These are phyloP conservation scores for Hypholoma sublateritium DNA, from an alignment of 768 basidiomycete species.

Conservation along the genomic window DNA sequence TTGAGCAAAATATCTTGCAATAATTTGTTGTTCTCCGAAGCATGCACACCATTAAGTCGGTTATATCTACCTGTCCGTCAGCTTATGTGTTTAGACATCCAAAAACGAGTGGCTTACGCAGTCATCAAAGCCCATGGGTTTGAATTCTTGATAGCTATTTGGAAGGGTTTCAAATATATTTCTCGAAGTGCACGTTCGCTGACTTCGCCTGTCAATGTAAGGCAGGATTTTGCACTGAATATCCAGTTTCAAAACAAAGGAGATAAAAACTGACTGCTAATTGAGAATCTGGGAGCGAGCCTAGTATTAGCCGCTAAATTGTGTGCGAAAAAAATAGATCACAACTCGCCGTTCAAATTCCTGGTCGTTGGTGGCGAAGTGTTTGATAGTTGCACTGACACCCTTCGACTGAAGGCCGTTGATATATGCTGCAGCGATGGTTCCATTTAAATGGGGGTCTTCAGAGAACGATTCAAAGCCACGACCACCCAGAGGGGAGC, in stretches of 20 bases:
- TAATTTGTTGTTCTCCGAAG: conserved; percentile 51
- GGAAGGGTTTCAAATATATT: conserved; percentile 64
- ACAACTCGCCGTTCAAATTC: conserved; percentile 48
- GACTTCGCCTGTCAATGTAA: conserved; percentile 37
- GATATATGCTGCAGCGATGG: conserved; percentile 59
- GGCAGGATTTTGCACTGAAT: not conserved
- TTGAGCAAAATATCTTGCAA: conserved; percentile 54
- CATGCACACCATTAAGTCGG: conserved; percentile 59
- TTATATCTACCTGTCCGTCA: conserved; percentile 43
- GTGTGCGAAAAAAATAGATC: not conserved
- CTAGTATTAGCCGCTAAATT: not conserved
- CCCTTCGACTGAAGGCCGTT: conserved; percentile 60
- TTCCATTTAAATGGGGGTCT: conserved; percentile 57
- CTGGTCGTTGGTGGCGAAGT: conserved; percentile 64
- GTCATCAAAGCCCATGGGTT: conserved; percentile 64
- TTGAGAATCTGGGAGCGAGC: conserved; percentile 33
- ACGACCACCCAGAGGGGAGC: conserved; percentile 56
- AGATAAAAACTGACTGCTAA: conserved; percentile 36
- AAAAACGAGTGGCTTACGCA: conserved; percentile 32
- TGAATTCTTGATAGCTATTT: conserved; percentile 54
- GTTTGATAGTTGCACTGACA: conserved; percentile 64
- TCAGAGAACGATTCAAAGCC: conserved; percentile 67
- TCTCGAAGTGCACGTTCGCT: conserved; percentile 63
- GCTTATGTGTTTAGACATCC: not conserved
- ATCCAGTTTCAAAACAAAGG: not conserved